Base-by-base conservation (phyloP, 2,329 filamentous ascomycete genomes). In the Chaetomiaceae sp. region DNA sequence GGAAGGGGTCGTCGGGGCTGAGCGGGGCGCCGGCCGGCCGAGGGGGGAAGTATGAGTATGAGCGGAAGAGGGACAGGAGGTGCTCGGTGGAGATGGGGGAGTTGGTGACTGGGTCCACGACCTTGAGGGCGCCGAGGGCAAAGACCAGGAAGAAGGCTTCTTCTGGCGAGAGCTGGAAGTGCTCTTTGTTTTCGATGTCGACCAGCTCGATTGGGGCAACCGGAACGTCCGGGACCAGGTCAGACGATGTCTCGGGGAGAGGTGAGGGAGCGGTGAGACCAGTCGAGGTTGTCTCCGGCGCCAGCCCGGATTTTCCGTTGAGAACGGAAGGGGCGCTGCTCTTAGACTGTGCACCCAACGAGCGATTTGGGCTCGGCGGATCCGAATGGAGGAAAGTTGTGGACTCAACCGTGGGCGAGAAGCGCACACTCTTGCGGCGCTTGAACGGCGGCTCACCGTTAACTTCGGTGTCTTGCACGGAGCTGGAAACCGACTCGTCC, bases 81-180 rank as follows among this genome's bases (percentile, higher is more conserved):
- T 82, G 75, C 34, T 76, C 64, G 7, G 78, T 73, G 4, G 80
- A 68, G 39, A 88, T 72, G 2, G 71, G 64, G 19, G 65, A 60
- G 7, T 73, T 69, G 0, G 74, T 78, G 1, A 63, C 60, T 1
- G 75, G 71, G 54, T 85, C 77, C 1, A 72, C 72, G 12, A 97
- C 76, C 3, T 77, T 72, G 8, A 99, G 77, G 4, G 81, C 81
- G 0, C 92, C 92, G 1, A 99, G 75, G 0, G 80, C 87, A 66
- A 95, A 97, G 4, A 77, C 78, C 9, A 99, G 79, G 68, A 96
- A 99, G 71, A 97, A 95, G 0, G 91, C 86, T 70, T 99, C 94
- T 68, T 96, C 91, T 0, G 87, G 80, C 3, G 87, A 91, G 8
- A 99, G 77, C 67, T 97, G 94, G n/a, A 96, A 83, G 65, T 96